Base-by-base conservation (phyloP, 31 red algal genomes). In the Pterothamnion heteromorphum region DNA sequence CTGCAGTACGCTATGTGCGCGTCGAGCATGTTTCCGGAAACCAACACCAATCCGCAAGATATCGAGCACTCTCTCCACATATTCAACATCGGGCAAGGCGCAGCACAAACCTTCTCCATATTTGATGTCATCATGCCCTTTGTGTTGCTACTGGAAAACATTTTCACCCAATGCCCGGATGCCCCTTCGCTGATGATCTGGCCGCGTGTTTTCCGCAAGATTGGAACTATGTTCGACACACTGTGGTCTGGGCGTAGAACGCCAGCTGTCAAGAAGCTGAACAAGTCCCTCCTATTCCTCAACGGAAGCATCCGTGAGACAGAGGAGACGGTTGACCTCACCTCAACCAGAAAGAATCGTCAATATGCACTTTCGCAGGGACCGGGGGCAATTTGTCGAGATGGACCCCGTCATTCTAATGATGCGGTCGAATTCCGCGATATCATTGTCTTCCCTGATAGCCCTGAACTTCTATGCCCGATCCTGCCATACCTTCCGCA, bases 321-420 rank as follows among this genome's bases (percentile, higher is more conserved):
- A 18, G 51, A n/a, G 9, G 14, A n/a, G 14, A 64, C 51, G n/a
- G 51, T 18, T n/a, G 51, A 64, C 51, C 51, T 64, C 14, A 64
- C 9, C n/a, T 9, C n/a, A n/a, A n/a, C n/a, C n/a, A n/a, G n/a
- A n/a, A n/a, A 64, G 14, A 18, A n/a, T 9, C n/a, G 51, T 64
- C 14, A 64, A 9, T 64, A 18, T 64, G 51, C 51, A 18, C 3
- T 14, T 24, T 24, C 4, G 18, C 57, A 91, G 43, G 90, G 90
- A 3, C 90, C 76, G 28, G 90, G 90, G 0, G 44, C 74, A 9
- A 24, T 0, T 9, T 30, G 90, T 43, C 4, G 2, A 57, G 35
- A 57, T 35, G 74, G 90, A 38, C 90, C 36, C 39, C 21, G 90
- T 2, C 90, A 92, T 84, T 74, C 81, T 31, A 92, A 92, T 57